These are phyloP conservation scores for Mycena sp. DNA, from an alignment of 1,284 basidiomycete species.

Conservation along the genomic window DNA sequence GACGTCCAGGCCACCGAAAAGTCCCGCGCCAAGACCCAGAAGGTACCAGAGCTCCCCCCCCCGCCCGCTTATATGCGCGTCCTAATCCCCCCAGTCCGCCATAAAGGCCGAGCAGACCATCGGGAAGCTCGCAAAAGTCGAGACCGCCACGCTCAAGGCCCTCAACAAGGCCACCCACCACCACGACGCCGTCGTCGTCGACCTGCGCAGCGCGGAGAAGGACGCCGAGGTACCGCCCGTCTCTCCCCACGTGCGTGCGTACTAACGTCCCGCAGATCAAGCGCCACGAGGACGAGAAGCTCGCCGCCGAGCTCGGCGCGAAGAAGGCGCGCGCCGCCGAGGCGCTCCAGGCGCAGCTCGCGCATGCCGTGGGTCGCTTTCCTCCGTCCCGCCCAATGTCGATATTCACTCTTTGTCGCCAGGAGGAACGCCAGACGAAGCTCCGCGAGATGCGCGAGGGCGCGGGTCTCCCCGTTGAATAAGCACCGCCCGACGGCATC, in stretches of 20 bases:
- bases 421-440: slow-evolving; percentile 23
- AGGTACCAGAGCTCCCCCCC: slow-evolving; percentile 42
- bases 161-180: slow-evolving; percentile 58
- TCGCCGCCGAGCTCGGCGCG: slow-evolving; percentile 23
- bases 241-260: too few species aligned
- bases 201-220: slow-evolving; percentile 53
- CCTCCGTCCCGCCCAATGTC: not conserved
- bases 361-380: slow-evolving; percentile 6
- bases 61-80: slow-evolving; percentile 11
- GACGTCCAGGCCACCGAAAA: slow-evolving; percentile 59
- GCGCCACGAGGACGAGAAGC: slow-evolving; percentile 21
- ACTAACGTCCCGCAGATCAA: not conserved
- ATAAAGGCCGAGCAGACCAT: slow-evolving; percentile 54
- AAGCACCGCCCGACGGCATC: too few species aligned
- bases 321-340: slow-evolving; percentile 27
- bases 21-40: slow-evolving; percentile 55
- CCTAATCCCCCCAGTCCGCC: slow-evolving; percentile 44
- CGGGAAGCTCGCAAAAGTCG: slow-evolving; percentile 57
- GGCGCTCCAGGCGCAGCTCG: slow-evolving; percentile 18
- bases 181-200: slow-evolving; percentile 57
- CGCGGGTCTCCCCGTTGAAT: too few species aligned
- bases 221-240: slow-evolving; percentile 50
- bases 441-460: slow-evolving; percentile 17
- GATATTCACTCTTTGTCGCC: not conserved
- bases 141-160: slow-evolving; percentile 53